Percentiles rank a stretch among this genome's conserved stretches.
Evolutionary conservation across 148 eudicot species (phyloP).

Genomic region (Camellia granthamiana): DNA sequence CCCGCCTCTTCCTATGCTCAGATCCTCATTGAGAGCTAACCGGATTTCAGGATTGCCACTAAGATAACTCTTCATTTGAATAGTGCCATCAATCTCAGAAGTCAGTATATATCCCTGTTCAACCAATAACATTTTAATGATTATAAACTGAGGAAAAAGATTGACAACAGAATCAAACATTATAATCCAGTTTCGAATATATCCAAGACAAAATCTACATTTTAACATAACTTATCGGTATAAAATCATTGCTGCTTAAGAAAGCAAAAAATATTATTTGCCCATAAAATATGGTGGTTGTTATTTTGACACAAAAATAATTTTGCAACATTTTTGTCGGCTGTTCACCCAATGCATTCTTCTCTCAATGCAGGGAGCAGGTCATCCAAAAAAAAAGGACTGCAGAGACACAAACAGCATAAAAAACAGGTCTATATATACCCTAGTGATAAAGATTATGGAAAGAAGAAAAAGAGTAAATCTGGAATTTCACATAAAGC

Average conservation of each 20-base stretch:
- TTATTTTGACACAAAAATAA: neutral
- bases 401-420: neutral
- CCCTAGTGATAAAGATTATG: too few relatives aligned
- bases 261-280: neutral
- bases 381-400: neutral
- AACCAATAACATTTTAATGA: constrained; percentile 7
- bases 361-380: neutral
- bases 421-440: neutral
- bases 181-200: neutral
- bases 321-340: neutral
- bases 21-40: constrained; percentile 87
- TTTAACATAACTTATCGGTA: neutral
- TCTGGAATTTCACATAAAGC: too few relatives aligned
- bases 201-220: neutral
- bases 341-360: neutral
- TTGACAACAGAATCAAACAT: neutral
- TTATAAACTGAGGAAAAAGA: neutral
- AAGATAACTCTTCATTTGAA: constrained; percentile 96
- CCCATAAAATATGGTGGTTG: neutral
- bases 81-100: constrained; percentile 95
- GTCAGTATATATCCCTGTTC: constrained; percentile 89
- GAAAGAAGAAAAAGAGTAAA: too few relatives aligned
- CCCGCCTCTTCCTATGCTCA: constrained; percentile 68
- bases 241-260: neutral
- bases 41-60: constrained; percentile 93